phyloP scores from a whole-genome alignment of 2,329 filamentous ascomycete species.

The Dothistroma septosporum region DNA sequence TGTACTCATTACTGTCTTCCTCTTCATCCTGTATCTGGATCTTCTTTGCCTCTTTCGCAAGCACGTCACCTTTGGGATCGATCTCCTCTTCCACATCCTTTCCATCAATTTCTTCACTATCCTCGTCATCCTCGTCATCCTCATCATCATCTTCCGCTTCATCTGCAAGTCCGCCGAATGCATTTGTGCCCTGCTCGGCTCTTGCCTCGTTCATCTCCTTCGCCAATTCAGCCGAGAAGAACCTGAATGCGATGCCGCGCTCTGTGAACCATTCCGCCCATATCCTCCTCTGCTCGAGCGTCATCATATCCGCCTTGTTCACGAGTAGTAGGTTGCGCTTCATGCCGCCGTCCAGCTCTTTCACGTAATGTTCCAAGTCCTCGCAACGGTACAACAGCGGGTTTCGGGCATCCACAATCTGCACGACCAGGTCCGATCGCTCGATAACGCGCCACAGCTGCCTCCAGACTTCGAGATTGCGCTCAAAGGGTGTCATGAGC shows the following conservation, averaged over 20 bases:
- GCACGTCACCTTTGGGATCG: constrained; percentile 41
- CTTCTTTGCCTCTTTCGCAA: constrained; percentile 37
- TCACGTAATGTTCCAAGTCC: constrained; percentile 89
- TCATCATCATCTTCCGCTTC: constrained; percentile 39
- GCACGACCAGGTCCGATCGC: constrained; percentile 88
- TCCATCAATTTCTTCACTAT: constrained; percentile 17
- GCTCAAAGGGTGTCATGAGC: constrained; percentile 95
- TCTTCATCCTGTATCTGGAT: constrained; percentile 40
- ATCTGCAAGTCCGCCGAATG: constrained; percentile 50
- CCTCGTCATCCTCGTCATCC: constrained; percentile 32
- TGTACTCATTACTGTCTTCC: constrained; percentile 37
- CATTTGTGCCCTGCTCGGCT: constrained; percentile 38
- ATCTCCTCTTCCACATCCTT: constrained; percentile 41
- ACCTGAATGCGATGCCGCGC: constrained; percentile 81
- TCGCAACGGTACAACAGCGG: constrained; percentile 90
- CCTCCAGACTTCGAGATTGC: constrained; percentile 95
- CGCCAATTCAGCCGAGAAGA: constrained; percentile 91
- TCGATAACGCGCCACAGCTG: constrained; percentile 98
- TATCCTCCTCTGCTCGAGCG: constrained; percentile 68
- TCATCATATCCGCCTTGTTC: constrained; percentile 99
- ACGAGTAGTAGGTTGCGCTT: constrained; percentile 88
- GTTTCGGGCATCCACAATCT: constrained; percentile 96
- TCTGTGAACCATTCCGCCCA: constrained; percentile 87
- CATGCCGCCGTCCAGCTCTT: constrained; percentile 69
- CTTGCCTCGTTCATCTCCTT: constrained; percentile 80